Conservation (phyloP, 768 basidiomycete genomes). For the Neoboletus magnificus region DNA sequence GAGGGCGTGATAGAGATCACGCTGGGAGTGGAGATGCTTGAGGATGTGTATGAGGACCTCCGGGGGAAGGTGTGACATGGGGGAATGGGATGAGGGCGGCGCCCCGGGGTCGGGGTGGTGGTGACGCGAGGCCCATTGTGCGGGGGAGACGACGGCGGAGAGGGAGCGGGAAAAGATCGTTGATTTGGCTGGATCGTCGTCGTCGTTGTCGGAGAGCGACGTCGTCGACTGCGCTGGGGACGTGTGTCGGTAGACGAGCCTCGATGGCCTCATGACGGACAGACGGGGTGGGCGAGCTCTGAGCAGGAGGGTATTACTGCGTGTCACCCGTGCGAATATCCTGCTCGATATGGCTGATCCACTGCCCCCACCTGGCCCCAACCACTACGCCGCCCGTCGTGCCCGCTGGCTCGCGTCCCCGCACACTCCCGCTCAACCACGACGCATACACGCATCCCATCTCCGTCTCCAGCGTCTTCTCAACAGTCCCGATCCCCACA, state of each 20-base stretch:
- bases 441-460: conserved; percentile 39
- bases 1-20: conserved; percentile 71
- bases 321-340: conserved; percentile 14
- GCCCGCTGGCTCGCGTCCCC: conserved; percentile 52
- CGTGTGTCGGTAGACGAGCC: conserved; percentile 37
- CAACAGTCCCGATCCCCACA: conserved; percentile 43
- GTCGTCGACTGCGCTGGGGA: conserved; percentile 68
- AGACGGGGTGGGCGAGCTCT: not conserved
- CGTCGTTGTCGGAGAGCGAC: conserved; percentile 75
- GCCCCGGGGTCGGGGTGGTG: conserved; percentile 34
- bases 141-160: conserved; percentile 52
- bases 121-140: conserved; percentile 51
- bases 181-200: conserved; percentile 58
- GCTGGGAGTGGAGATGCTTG: conserved; percentile 70
- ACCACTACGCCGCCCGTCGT: conserved; percentile 59
- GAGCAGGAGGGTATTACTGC: not conserved
- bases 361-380: conserved; percentile 62
- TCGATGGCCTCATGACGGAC: conserved; percentile 27
- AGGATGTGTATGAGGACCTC: conserved; percentile 94
- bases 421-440: conserved; percentile 12
- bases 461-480: conserved; percentile 53
- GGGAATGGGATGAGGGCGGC: conserved; percentile 40
- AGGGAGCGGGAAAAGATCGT: conserved; percentile 36
- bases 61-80: conserved; percentile 72
- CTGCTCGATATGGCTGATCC: conserved; percentile 24